Percentiles rank a stretch among this genome's conserved stretches.
These are phyloP conservation scores for Allomyces macrogynus DNA, from an alignment of 192 early-diverging fungal species.

Conservation along the genomic window DNA sequence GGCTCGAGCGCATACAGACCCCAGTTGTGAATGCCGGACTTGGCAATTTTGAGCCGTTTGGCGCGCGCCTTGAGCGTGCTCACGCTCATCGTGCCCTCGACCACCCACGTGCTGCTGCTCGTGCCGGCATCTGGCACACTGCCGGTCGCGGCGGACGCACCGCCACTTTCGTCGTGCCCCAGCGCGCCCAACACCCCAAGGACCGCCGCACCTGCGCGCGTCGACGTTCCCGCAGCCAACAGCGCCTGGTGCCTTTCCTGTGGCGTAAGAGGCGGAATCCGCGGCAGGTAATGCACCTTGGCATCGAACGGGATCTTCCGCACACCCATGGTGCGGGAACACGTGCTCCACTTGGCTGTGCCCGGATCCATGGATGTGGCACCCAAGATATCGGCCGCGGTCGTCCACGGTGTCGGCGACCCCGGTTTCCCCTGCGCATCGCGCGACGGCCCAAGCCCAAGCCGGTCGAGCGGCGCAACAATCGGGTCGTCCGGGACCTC, in stretches of 20 bases:
- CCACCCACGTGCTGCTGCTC: too few species aligned
- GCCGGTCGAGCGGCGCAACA: too few species aligned
- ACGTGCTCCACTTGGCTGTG: background rate
- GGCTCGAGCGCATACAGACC: slow-evolving; percentile 87
- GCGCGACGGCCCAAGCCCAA: background rate
- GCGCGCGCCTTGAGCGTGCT: slow-evolving; percentile 60
- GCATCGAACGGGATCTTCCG: background rate
- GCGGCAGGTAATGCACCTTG: background rate
- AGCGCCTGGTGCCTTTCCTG: background rate
- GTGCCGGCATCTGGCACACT: background rate
- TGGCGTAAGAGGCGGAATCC: background rate
- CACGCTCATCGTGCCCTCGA: background rate
- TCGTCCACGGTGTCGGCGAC: background rate
- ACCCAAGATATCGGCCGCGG: background rate
- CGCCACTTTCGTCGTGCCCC: background rate
- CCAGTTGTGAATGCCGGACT: slow-evolving; percentile 94
- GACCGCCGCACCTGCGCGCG: background rate
- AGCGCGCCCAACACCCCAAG: background rate
- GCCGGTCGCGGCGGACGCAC: background rate
- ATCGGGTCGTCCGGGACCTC: too few species aligned
- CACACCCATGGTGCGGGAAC: background rate
- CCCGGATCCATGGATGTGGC: background rate
- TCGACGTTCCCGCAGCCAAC: background rate
- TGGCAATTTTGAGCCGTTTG: slow-evolving; percentile 76
- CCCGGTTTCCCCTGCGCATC: background rate